Conservation (phyloP, 306 rosid genomes). For the Dryas octopetala region DNA sequence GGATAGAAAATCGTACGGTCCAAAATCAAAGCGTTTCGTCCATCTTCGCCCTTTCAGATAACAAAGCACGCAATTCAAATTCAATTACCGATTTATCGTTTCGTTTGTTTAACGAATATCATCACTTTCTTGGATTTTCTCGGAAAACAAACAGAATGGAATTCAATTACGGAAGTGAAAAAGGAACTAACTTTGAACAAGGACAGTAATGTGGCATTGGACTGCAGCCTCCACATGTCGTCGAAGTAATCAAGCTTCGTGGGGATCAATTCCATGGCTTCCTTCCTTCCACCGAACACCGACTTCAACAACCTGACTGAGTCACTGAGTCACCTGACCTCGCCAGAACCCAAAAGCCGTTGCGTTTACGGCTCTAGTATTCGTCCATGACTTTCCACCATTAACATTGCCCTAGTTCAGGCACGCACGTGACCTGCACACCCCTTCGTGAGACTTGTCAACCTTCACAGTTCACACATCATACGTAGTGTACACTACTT, state of each 20-base stretch:
- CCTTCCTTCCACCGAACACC: neutral
- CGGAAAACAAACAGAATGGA: conserved; percentile 19
- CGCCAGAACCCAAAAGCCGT: neutral
- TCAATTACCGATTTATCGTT: neutral
- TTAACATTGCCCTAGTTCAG: too few species aligned
- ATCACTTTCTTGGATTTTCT: conserved; percentile 7
- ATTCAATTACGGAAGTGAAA: neutral
- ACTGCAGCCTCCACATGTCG: conserved; percentile 62
- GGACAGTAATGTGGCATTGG: conserved; percentile 50
- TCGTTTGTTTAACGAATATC: too few species aligned
- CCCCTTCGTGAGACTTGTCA: too few species aligned
- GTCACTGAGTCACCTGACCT: neutral
- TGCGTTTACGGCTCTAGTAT: neutral
- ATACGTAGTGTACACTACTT: too few species aligned
- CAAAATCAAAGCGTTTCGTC: conserved; percentile 50
- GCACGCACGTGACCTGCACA: too few species aligned
- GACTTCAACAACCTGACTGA: neutral
- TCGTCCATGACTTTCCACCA: too few species aligned
- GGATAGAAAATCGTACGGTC: conserved; percentile 76
- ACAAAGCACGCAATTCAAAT: neutral
- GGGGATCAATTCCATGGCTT: conserved; percentile 43
- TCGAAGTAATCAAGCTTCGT: conserved; percentile 65
- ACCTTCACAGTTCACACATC: too few species aligned
- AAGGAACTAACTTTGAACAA: conserved; percentile 37
- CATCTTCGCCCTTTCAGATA: conserved; percentile 55